Conservation (phyloP, 805 yeast species). For the Wickerhamiella lipophila region DNA sequence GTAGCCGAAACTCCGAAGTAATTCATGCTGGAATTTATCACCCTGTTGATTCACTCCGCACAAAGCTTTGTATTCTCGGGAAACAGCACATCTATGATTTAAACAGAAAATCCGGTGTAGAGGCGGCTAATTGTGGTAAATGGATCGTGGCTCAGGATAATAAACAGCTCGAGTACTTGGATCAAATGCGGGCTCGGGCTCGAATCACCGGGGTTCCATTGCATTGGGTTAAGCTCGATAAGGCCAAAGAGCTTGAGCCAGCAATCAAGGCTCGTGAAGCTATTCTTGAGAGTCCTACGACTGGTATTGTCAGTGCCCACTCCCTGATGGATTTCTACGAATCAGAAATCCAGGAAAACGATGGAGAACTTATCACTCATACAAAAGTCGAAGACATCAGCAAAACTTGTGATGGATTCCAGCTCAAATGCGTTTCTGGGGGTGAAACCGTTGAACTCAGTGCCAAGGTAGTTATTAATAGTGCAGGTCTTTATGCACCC, state of each 20-base stretch:
- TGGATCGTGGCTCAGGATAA: constrained; percentile 80
- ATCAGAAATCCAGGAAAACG: constrained; percentile 41
- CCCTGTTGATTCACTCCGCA: constrained; percentile 54
- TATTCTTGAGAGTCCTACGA: constrained; percentile 58
- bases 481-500: constrained; percentile 73
- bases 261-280: constrained; percentile 50
- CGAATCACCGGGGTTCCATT: constrained; percentile 44
- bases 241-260: constrained; percentile 47
- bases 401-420: constrained; percentile 16
- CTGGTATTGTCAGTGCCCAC: constrained; percentile 80
- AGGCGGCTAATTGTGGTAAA: constrained; percentile 51
- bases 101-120: constrained; percentile 36
- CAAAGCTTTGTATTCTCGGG: constrained; percentile 61
- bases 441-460: constrained; percentile 23
- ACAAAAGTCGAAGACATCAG: constrained; percentile 41
- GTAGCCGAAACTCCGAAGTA: constrained; percentile 85
- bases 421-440: constrained; percentile 17
- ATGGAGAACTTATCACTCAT: constrained; percentile 52
- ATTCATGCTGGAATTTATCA: constrained; percentile 85
- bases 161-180: constrained; percentile 45
- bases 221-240: constrained; percentile 36
- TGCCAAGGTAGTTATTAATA: constrained; percentile 51
- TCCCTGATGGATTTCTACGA: constrained; percentile 50
- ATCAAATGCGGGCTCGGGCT: constrained; percentile 40
- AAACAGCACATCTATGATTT: constrained; percentile 50